phyloP scores from a whole-genome alignment of 177 flowering plant species.

The Vitis hybrid region DNA sequence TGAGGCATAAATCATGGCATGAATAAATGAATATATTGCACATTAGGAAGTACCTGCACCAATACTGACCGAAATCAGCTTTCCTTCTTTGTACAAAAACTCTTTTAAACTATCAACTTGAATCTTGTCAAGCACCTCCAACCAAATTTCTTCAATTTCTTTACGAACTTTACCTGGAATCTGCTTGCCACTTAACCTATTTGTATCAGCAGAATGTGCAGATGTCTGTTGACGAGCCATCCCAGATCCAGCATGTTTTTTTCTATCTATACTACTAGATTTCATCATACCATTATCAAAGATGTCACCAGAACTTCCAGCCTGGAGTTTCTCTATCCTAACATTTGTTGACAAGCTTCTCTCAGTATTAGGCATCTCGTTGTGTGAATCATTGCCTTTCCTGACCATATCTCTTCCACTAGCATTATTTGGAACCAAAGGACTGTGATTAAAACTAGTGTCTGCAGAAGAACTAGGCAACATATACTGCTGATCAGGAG shows the following conservation, averaged over 20 bases:
- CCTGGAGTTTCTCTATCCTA: constrained; percentile 30
- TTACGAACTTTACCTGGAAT: constrained; percentile 27
- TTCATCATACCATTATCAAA: constrained; percentile 17
- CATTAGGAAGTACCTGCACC: constrained; percentile 71
- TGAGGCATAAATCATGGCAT: not conserved
- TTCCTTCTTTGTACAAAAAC: constrained; percentile 83
- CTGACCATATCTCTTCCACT: constrained; percentile 36
- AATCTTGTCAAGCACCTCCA: constrained; percentile 65
- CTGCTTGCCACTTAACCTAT: constrained; percentile 32
- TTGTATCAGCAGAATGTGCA: constrained; percentile 23
- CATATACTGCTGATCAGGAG: constrained; percentile 91
- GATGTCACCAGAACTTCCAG: constrained; percentile 33
- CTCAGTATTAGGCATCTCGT: constrained; percentile 28
- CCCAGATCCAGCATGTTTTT: constrained; percentile 30
- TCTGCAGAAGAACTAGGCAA: constrained; percentile 80
- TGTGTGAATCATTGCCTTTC: constrained; percentile 28
- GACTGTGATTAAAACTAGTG: constrained; percentile 67
- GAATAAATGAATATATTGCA: constrained; percentile 2
- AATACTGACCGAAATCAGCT: constrained; percentile 67
- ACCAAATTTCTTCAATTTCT: constrained; percentile 79
- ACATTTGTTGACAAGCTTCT: constrained; percentile 38
- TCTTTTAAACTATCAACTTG: constrained; percentile 52
- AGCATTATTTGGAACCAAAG: constrained; percentile 34
- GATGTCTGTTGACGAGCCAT: constrained; percentile 32
- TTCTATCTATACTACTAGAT: constrained; percentile 30